These are phyloP conservation scores for Annulohypoxylon stygium DNA, from an alignment of 495 filamentous ascomycete genomes.

Conservation along the genomic window DNA sequence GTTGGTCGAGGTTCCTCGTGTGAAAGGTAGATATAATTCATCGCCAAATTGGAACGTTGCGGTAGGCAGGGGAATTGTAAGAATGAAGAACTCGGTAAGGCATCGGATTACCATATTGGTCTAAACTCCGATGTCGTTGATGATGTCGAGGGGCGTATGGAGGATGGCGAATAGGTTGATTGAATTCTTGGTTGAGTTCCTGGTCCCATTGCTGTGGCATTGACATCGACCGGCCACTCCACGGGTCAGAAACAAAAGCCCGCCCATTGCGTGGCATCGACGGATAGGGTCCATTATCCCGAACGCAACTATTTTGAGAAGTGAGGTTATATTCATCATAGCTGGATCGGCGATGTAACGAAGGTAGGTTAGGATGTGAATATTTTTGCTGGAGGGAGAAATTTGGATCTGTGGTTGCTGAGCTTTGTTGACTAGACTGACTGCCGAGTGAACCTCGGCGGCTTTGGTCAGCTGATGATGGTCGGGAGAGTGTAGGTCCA, in stretches of 20 bases:
- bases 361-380: slow-evolving; percentile 44
- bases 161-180: slow-evolving; percentile 50
- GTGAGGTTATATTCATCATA: slow-evolving; percentile 56
- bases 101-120: slow-evolving; percentile 47
- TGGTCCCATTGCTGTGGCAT: slow-evolving; percentile 40
- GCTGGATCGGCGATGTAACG: slow-evolving; percentile 57
- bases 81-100: slow-evolving; percentile 62
- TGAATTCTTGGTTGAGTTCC: slow-evolving; percentile 48
- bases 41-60: slow-evolving; percentile 60
- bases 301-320: slow-evolving; percentile 29
- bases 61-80: slow-evolving; percentile 64
- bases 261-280: slow-evolving; percentile 57
- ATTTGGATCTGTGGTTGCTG: slow-evolving; percentile 31
- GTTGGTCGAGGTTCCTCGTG: background rate
- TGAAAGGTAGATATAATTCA: slow-evolving; percentile 35
- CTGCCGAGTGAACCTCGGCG: slow-evolving; percentile 49
- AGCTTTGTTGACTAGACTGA: slow-evolving; percentile 47
- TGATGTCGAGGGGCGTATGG: slow-evolving; percentile 54
- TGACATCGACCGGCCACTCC: slow-evolving; percentile 50
- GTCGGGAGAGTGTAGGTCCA: slow-evolving; percentile 44
- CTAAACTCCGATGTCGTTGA: slow-evolving; percentile 55
- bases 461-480: slow-evolving; percentile 47
- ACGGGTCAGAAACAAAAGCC: slow-evolving; percentile 46
- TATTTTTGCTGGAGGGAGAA: slow-evolving; percentile 43
- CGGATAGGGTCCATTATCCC: slow-evolving; percentile 48